Evolutionary conservation across 495 filamentous ascomycete genomes (phyloP), one percentile per base, ranked within the genome.

Genomic region (Beverwykella pulmonaria): DNA sequence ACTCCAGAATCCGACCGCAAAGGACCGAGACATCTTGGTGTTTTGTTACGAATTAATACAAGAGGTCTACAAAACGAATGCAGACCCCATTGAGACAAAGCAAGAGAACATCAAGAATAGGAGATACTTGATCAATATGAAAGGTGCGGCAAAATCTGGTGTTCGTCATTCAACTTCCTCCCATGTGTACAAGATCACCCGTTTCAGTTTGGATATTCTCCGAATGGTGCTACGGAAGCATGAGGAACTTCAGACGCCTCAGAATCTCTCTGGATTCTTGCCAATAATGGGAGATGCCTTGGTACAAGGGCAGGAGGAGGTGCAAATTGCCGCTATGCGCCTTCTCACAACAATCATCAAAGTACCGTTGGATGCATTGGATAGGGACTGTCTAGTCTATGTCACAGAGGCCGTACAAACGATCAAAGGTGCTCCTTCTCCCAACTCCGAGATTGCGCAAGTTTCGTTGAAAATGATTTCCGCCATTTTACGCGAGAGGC

Each of bases 21-120:
- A 87, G 55, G 90, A 86, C 48, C 87, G 88, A 49, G 88, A 94
- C 57, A 83, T 93, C 56, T 79, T 98, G 46, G 78, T 97, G 0
- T 98, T 98, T 77, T 96, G 92, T 75, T 96, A 96, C 73, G 90
- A 98, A 78, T 83, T 97, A 48, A 89, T 96, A 34, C 88, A 93
- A 73, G 89, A 93, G 69, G 89, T 90, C 1, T 94, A 97, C 74
- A 83, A 84, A 53, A 61, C 68, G 23, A 67, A 64, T 14, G 81
- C 81, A 82, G 65, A 80, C 69, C 25, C 67, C 22, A 25, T 41
- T 68, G 25, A 76, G 17, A 61, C 80, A 32, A 74, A 72, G 14
- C 75, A 77, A 25, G 72, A 80, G 54, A 76, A 86, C 5, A 82
- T 89, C 68, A 81, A 85, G 8, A 83, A 81, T 27, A 84, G 88